Base-by-base conservation (phyloP, 352 stramenopile genomes). In the Blastocystis sp. region DNA sequence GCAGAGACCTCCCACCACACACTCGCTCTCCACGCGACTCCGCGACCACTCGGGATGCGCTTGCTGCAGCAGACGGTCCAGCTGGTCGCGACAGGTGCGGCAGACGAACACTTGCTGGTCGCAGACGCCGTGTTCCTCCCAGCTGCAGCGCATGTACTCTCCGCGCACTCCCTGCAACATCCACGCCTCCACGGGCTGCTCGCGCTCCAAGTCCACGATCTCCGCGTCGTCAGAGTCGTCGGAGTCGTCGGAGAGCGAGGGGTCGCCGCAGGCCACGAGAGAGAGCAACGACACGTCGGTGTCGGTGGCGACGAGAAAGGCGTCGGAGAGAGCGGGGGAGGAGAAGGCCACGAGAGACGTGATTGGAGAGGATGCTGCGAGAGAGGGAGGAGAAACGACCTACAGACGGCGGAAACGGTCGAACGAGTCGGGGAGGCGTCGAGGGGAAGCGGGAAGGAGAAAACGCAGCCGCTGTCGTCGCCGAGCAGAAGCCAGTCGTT, bases 21-120 rank as follows among this genome's bases (percentile, higher is more conserved):
- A 67, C 14, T 54, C 29, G 16, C 38, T 46, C 18, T 57, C 6
- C 34, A 67, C 29, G 4, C 51, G 29, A 38, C 75, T 11, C 24
- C 29, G 21, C 38, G 46, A 46, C 6, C 71, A 63, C 9, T 86
- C 65, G 18, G 64, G 53, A 48, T 53, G 44, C 11, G 27, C 4
- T 53, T n/a, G 18, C 18, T 56, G 11, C 7, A 75, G 40, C 71
- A 57, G 42, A n/a, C 48, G 65, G 44, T 84, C 48, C 9, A 51
- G 38, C 16, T 84, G 84, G 38, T 73, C 49, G 36, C 76, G 84
- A 65, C 81, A 87, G 2, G 81, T 87, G 16, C 76, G 64, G 40
- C 81, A 87, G 1, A 87, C 81, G 72, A 84, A 87, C 32, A 87
- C 81, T 57, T 84, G 51, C 44, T 87, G 81, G 44, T 44, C 14